phyloP scores from a whole-genome alignment of 371 early-diverging fungal species.

The Rhizopus microsporus region DNA sequence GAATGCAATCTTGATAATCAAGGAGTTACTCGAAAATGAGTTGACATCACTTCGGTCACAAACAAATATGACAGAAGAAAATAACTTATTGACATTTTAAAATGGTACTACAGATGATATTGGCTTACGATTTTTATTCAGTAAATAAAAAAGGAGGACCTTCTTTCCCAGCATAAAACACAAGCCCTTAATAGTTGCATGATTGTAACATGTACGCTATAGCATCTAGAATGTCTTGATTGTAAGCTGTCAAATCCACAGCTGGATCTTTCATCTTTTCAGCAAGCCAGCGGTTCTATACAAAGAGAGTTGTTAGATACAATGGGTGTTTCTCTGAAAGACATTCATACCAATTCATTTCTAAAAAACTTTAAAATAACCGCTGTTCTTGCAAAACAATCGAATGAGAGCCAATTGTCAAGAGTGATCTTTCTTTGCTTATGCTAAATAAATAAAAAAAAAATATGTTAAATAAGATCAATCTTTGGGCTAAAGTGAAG shows the following conservation, averaged over 20 bases:
- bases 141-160: not conserved
- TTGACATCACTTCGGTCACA: not conserved
- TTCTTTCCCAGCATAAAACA: not conserved
- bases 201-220: conserved; percentile 32
- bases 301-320: not conserved
- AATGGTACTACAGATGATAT: not conserved
- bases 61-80: not conserved
- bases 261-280: conserved; percentile 45
- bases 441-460: conserved; percentile 43
- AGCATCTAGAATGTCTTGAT: conserved; percentile 33
- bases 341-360: conserved; percentile 45
- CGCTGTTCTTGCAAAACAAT: conserved; percentile 67
- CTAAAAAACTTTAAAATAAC: conserved; percentile 61
- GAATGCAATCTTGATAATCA: not conserved
- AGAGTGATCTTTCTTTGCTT: conserved; percentile 52
- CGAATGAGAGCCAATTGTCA: conserved; percentile 65
- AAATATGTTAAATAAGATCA: not conserved
- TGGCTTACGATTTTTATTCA: not conserved
- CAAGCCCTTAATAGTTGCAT: not conserved
- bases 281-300: conserved; percentile 34
- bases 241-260: conserved; percentile 30
- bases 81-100: not conserved
- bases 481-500: not conserved
- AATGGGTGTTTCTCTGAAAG: not conserved
- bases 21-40: not conserved